phyloP scores from a whole-genome alignment of 257 asterid species.

The Nicotiana noctiflora region DNA sequence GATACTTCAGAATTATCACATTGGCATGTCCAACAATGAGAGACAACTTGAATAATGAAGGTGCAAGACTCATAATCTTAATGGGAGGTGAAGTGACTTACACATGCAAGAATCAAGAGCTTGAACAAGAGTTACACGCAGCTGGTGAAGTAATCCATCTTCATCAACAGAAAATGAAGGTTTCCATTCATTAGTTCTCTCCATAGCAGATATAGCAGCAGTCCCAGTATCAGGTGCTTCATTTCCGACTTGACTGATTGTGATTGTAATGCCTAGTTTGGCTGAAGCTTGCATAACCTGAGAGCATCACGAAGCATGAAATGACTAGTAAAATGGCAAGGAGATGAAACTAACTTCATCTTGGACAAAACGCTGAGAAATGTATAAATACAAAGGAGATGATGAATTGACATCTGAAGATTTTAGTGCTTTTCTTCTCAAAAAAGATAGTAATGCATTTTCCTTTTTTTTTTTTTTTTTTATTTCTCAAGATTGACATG shows the following conservation, averaged over 20 bases:
- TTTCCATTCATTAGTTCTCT: conserved; percentile 66
- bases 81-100: conserved; percentile 23
- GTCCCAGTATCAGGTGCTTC: conserved; percentile 43
- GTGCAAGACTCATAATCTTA: neutral
- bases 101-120: conserved; percentile 56
- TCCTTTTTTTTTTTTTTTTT: too few relatives aligned
- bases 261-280: conserved; percentile 55
- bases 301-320: conserved; percentile 1
- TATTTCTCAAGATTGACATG: neutral
- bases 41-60: neutral
- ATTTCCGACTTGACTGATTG: conserved; percentile 76
- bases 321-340: neutral
- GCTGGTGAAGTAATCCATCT: conserved; percentile 82
- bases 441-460: too few relatives aligned
- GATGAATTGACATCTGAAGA: neutral
- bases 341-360: neutral
- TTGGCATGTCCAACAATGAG: neutral
- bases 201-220: conserved; percentile 49
- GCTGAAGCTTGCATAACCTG: conserved; percentile 86
- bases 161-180: conserved; percentile 81
- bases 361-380: neutral
- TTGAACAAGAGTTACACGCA: conserved; percentile 71
- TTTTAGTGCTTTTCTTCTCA: neutral
- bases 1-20: neutral
- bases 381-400: neutral